These are phyloP conservation scores for Eucalyptus tenuipes DNA, from an alignment of 345 rosid genomes.

Conservation along the genomic window DNA sequence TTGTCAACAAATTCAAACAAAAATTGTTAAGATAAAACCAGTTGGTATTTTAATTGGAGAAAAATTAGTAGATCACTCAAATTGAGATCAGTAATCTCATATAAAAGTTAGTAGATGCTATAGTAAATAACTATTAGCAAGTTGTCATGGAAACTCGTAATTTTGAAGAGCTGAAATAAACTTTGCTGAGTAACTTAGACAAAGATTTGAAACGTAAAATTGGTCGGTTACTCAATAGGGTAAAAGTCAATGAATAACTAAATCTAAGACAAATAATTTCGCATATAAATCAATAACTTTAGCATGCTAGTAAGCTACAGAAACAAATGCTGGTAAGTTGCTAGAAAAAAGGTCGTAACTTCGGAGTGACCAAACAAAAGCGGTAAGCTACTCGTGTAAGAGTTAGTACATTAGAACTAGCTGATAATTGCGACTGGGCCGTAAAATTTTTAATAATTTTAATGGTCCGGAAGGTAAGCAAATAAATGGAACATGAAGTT, in stretches of 20 bases:
- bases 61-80: neutral
- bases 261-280: neutral
- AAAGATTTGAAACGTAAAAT: neutral
- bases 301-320: neutral
- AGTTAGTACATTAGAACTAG: neutral
- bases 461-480: accelerated
- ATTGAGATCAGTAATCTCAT: neutral
- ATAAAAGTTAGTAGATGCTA: neutral
- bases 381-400: neutral
- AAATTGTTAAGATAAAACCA: accelerated
- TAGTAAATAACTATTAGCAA: neutral
- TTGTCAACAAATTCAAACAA: no score
- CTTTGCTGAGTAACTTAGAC: neutral
- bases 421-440: accelerated
- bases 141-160: neutral
- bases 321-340: neutral
- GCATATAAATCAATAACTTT: neutral
- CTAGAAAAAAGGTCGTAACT: neutral
- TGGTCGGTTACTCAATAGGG: accelerated
- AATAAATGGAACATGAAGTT: neutral
- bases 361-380: neutral
- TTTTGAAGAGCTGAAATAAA: neutral
- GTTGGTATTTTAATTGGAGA: accelerated
- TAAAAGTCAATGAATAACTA: neutral
- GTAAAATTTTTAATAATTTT: neutral